These are phyloP conservation scores for Parathielavia hyrcaniae DNA, from an alignment of 495 filamentous ascomycete genomes.

Conservation along the genomic window DNA sequence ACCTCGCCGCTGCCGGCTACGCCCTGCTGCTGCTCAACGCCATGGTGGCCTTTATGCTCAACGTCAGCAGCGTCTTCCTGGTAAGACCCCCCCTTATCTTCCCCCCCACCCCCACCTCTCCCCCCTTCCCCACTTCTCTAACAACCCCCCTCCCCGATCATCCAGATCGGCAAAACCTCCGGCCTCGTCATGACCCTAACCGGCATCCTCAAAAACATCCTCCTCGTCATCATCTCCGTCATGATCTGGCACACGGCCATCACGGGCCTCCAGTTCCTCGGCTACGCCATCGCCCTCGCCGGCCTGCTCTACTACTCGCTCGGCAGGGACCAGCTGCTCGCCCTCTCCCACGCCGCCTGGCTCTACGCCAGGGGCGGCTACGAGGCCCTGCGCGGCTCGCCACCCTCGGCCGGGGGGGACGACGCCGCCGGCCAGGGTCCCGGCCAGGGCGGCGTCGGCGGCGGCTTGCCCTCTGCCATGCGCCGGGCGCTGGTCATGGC, in stretches of 20 bases:
- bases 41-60: slow-evolving; percentile 66
- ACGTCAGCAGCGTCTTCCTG: slow-evolving; percentile 69
- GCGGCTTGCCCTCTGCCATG: slow-evolving; percentile 50
- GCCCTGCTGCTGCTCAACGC: slow-evolving; percentile 59
- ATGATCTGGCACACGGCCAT: slow-evolving; percentile 60
- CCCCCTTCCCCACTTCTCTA: background rate
- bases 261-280: slow-evolving; percentile 53
- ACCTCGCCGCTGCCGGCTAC: slow-evolving; percentile 52
- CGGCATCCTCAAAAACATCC: slow-evolving; percentile 70
- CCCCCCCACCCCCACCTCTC: background rate
- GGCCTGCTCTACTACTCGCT: slow-evolving; percentile 65
- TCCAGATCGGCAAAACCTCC: slow-evolving; percentile 68
- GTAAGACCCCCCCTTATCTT: slow-evolving; percentile 36
- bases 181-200: slow-evolving; percentile 70
- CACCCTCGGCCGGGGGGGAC: background rate
- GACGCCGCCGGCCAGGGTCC: background rate
- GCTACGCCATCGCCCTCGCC: slow-evolving; percentile 58
- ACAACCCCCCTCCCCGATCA: background rate
- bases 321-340: slow-evolving; percentile 60
- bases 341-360: slow-evolving; percentile 49
- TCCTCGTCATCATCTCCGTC: slow-evolving; percentile 59
- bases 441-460: background rate
- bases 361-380: slow-evolving; percentile 56
- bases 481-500: slow-evolving; percentile 62
- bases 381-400: slow-evolving; percentile 11